These are phyloP conservation scores for Leishmania turanica DNA, from an alignment of 208 protist species.

Conservation along the genomic window DNA sequence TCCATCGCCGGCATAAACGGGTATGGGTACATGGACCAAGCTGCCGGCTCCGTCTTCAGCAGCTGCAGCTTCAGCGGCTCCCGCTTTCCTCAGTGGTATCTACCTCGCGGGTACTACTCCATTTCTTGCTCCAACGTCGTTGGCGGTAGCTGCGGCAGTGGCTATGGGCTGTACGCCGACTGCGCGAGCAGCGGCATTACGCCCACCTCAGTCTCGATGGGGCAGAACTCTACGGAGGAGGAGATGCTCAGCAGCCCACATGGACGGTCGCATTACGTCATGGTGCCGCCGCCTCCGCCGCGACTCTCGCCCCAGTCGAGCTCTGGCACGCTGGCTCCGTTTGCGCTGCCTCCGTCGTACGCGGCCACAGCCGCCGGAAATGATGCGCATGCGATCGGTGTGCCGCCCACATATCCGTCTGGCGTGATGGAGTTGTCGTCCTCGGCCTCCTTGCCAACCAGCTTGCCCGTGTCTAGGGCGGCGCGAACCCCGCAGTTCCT, in stretches of 20 bases:
- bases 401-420: not conserved
- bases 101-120: conserved; percentile 24
- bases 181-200: conserved; percentile 7
- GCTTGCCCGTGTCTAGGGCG: not conserved
- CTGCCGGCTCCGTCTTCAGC: conserved; percentile 17
- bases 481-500: conserved; percentile 31
- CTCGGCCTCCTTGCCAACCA: not conserved
- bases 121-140: not conserved
- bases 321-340: not conserved
- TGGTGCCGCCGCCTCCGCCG: conserved; percentile 12
- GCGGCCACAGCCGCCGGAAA: not conserved
- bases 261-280: not conserved
- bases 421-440: not conserved
- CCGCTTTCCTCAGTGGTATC: conserved; percentile 36
- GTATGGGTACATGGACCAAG: not conserved
- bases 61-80: conserved; percentile 23
- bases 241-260: conserved; percentile 20
- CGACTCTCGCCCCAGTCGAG: conserved; percentile 14
- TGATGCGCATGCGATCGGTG: not conserved
- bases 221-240: conserved; percentile 5
- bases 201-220: not conserved
- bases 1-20: not conserved
- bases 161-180: not conserved
- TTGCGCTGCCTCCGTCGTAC: conserved; percentile 17
- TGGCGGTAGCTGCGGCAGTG: not conserved